These are phyloP conservation scores for Platanthera guangdongensis DNA, from an alignment of 106 monocot genomes.

Conservation along the genomic window DNA sequence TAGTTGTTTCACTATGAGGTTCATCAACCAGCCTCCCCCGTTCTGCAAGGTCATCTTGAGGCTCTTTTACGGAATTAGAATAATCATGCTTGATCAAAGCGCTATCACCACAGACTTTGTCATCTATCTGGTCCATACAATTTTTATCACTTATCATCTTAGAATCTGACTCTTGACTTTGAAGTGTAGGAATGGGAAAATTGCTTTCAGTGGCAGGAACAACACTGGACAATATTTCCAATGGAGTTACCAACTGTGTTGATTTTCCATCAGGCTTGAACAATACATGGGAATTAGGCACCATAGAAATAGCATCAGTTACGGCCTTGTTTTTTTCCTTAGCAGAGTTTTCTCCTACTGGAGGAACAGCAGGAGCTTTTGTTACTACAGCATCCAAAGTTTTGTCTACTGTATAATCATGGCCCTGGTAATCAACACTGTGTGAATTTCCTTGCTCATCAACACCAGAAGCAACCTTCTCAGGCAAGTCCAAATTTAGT, in stretches of 20 bases:
- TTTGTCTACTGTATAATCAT: conserved; percentile 24
- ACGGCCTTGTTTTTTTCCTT: conserved; percentile 33
- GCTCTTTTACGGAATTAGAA: conserved; percentile 34
- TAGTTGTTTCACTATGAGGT: conserved; percentile 17
- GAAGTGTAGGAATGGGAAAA: conserved; percentile 12
- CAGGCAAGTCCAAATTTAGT: conserved; percentile 25
- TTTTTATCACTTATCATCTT: conserved; percentile 24
- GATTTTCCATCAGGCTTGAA: conserved; percentile 29
- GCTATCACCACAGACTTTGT: conserved; percentile 45
- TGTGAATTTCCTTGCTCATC: conserved; percentile 26
- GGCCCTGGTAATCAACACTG: conserved; percentile 18
- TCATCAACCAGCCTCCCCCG: conserved; percentile 18
- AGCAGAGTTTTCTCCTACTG: conserved; percentile 15
- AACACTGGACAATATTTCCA: conserved; percentile 62
- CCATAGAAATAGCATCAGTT: conserved; percentile 24
- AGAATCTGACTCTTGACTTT: conserved; percentile 25
- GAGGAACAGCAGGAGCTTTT: conserved; percentile 21
- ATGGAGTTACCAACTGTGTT: conserved; percentile 82
- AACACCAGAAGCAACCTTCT: conserved; percentile 22
- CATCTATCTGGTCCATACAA: conserved; percentile 21
- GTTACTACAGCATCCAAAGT: conserved; percentile 27
- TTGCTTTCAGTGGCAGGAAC: conserved; percentile 37
- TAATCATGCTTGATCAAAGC: conserved; percentile 15
- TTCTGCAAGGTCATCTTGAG: conserved; percentile 11
- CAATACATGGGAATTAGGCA: conserved; percentile 28